These are phyloP conservation scores for Talaromyces liani DNA, from an alignment of 495 filamentous ascomycete genomes.

Conservation along the genomic window DNA sequence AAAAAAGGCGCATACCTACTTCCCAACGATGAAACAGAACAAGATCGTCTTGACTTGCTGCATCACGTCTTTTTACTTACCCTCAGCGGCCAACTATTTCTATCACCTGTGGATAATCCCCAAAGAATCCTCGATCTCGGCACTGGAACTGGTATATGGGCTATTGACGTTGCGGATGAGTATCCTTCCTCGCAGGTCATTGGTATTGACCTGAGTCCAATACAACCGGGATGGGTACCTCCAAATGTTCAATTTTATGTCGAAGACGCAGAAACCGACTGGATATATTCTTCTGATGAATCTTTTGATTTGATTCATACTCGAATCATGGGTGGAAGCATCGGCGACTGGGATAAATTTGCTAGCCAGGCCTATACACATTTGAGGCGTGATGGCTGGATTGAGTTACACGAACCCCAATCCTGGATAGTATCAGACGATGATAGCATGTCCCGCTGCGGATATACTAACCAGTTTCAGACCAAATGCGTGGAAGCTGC, in stretches of 20 bases:
- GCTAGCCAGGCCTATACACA: constrained; percentile 27
- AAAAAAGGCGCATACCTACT: constrained; percentile 14
- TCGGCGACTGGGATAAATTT: constrained; percentile 28
- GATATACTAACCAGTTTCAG: constrained; percentile 19
- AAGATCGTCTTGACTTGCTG: constrained; percentile 55
- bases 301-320: constrained; percentile 30
- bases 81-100: constrained; percentile 33
- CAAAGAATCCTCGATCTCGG: constrained; percentile 40
- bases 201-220: constrained; percentile 44
- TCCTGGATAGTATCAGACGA: constrained; percentile 24
- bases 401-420: constrained; percentile 30
- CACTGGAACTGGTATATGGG: constrained; percentile 46
- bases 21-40: constrained; percentile 34
- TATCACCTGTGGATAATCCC: constrained; percentile 31
- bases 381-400: constrained; percentile 27
- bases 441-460: constrained; percentile 19
- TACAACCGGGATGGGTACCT: constrained; percentile 38
- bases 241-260: constrained; percentile 26
- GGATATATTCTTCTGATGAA: constrained; percentile 25
- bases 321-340: constrained; percentile 25
- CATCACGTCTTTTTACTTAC: constrained; percentile 40
- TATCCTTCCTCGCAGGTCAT: constrained; percentile 18
- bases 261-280: constrained; percentile 25
- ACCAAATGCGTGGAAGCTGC: constrained; percentile 10
- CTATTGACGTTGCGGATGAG: constrained; percentile 21